Percentiles rank a stretch among this genome's conserved stretches.
These are phyloP conservation scores for Xerocomellus dryophilus DNA, from an alignment of 768 basidiomycete species.

Conservation along the genomic window DNA sequence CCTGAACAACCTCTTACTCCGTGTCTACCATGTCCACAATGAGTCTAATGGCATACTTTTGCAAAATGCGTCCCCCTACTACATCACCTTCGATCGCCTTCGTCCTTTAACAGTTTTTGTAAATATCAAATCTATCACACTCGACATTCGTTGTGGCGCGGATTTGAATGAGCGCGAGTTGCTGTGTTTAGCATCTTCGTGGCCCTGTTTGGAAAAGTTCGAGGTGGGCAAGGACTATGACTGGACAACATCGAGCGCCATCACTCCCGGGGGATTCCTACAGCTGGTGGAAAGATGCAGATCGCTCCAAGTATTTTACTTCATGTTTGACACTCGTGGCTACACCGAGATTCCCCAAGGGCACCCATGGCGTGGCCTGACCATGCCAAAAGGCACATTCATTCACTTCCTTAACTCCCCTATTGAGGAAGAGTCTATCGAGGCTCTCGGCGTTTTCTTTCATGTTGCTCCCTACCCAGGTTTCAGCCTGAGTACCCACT, in stretches of 20 bases:
- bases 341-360: conserved; percentile 8
- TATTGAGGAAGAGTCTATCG: conserved; percentile 1
- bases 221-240: background rate
- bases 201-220: conserved; percentile 6
- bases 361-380: conserved; percentile 9
- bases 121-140: conserved; percentile 2
- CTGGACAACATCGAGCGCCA: conserved; percentile 2
- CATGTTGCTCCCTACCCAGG: conserved; percentile 3
- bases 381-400: background rate
- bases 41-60: background rate
- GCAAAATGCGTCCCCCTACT: background rate
- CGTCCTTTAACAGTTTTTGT: conserved; percentile 1
- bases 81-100: conserved; percentile 2
- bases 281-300: conserved; percentile 13
- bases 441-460: conserved; percentile 14
- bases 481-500: conserved; percentile 1
- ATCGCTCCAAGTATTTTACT: conserved; percentile 3
- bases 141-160: background rate
- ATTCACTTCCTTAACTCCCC: conserved; percentile 3
- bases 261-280: conserved; percentile 12
- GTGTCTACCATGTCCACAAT: background rate
- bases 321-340: conserved; percentile 6
- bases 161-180: conserved; percentile 9
- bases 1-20: background rate
- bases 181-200: conserved; percentile 13